Evolutionary conservation across 192 early-diverging fungal species (phyloP), one percentile per base, ranked within the genome.

Genomic region (Coemansia sp.): DNA sequence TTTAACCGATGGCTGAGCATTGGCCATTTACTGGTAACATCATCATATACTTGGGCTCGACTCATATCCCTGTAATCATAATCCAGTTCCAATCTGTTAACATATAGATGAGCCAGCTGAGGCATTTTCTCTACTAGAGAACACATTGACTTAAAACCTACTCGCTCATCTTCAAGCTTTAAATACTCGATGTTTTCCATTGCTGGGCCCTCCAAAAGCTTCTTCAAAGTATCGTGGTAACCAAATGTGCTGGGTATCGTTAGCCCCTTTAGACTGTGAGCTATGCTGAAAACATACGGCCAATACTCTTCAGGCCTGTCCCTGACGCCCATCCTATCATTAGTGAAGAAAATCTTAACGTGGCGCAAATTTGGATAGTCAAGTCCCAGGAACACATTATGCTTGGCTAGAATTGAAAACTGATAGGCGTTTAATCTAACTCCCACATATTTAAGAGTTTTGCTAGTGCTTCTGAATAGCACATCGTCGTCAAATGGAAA

Each of bases 71-170:
- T 27, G 10, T 53, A 53, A 0, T 27, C 13, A 11, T 29, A 53
- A 17, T 12, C 50, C 3, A 12, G 8, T 10, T 13, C 4, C 50
- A 53, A 13, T 0, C 24, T 13, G 10, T 3, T 1, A 22, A 56
- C 11, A 27, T 12, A 31, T 4, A 56, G 17, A 9, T 17, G 27
- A 1, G 1, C 27, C 11, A 56, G 24, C n/a, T 56, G 11, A 2
- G 53, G 53, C 29, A 56, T 27, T 13, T 56, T 56, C 53, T 56
- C 29, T 5, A 56, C 15, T 56, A 56, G 29, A 29, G 53, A 56
- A 13, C 53, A 56, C 53, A 56, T 5, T 3, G 12, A 15, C 29
- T 0, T 56, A 31, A 56, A 31, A 1, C 12, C 13, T 5, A 56
- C 1, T 17, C 6, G 2, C 3, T 56, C 0, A 0, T 5, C 12